A percentile compares a stretch with the other conserved stretches of the same genome.
Evolutionary conservation across 495 filamentous ascomycete genomes (phyloP).

Genomic region (Geoglossum glabrum): DNA sequence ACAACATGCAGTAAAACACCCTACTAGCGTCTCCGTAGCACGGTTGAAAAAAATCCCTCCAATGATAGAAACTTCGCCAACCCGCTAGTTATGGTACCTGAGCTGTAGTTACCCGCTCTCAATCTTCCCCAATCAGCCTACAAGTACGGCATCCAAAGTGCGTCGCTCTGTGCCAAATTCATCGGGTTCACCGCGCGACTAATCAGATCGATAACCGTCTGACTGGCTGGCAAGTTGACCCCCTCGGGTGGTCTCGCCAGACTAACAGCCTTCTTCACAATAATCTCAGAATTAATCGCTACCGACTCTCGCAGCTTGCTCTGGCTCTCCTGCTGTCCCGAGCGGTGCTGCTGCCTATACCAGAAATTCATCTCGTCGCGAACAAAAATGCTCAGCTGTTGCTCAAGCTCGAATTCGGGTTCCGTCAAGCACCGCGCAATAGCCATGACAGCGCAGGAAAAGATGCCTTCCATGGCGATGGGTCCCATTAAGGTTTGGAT

Average conservation of each 20-base stretch:
- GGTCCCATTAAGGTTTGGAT: slow-evolving; percentile 91
- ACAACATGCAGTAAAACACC: no score
- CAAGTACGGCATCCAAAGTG: slow-evolving; percentile 94
- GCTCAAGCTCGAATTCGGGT: slow-evolving; percentile 67
- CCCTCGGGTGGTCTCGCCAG: slow-evolving; percentile 40
- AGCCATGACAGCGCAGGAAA: slow-evolving; percentile 76
- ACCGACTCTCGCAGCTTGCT: slow-evolving; percentile 66
- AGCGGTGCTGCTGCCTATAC: slow-evolving; percentile 66
- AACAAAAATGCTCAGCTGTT: slow-evolving; percentile 82
- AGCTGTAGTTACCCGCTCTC: no score
- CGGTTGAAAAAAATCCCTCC: no score
- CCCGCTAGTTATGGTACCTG: no score
- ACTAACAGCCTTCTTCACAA: slow-evolving; percentile 72
- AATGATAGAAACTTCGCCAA: no score
- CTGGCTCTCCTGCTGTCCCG: slow-evolving; percentile 40
- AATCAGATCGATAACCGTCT: slow-evolving; percentile 87
- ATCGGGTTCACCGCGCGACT: slow-evolving; percentile 68
- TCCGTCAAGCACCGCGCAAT: slow-evolving; percentile 93
- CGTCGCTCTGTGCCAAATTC: slow-evolving; percentile 64
- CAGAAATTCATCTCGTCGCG: slow-evolving; percentile 96
- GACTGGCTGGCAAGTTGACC: slow-evolving; percentile 65
- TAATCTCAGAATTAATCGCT: slow-evolving; percentile 66
- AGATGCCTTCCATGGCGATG: slow-evolving; percentile 86
- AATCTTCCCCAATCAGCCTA: slow-evolving; percentile 18
- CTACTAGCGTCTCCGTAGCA: no score